Evolutionary conservation across 2,329 filamentous ascomycete genomes (phyloP).

Genomic region (Aspergillus candidus): DNA sequence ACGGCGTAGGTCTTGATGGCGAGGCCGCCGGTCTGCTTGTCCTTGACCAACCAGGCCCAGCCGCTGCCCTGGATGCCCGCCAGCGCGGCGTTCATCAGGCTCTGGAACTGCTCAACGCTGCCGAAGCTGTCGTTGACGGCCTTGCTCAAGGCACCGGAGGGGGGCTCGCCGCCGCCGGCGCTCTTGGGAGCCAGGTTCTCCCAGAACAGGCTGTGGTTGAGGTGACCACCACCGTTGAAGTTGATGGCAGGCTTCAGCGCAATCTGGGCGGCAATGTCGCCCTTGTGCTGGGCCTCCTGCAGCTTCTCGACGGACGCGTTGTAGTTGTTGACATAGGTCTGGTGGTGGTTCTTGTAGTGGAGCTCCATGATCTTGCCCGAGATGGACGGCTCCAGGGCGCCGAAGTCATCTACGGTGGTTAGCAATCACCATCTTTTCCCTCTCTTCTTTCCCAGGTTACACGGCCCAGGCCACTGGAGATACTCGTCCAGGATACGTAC

Average conservation of each 20-base stretch:
- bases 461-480: neutral
- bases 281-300: constrained; percentile 50
- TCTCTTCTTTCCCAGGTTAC: neutral
- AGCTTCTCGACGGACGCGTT: constrained; percentile 73
- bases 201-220: constrained; percentile 62
- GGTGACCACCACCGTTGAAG: constrained; percentile 59
- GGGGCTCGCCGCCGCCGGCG: constrained; percentile 58
- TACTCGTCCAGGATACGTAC: constrained; percentile 43
- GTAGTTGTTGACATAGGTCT: constrained; percentile 86
- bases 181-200: constrained; percentile 60
- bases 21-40: constrained; percentile 53
- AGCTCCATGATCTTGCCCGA: constrained; percentile 94
- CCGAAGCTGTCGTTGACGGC: constrained; percentile 57
- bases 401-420: constrained; percentile 72
- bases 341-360: constrained; percentile 90
- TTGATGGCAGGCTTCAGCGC: constrained; percentile 56
- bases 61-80: constrained; percentile 61
- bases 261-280: constrained; percentile 53
- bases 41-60: constrained; percentile 60
- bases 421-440: neutral
- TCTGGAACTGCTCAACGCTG: constrained; percentile 54
- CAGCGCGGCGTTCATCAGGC: constrained; percentile 58
- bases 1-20: constrained; percentile 59
- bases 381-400: constrained; percentile 78
- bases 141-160: constrained; percentile 51